phyloP scores from a whole-genome alignment of 768 basidiomycete species.

The Russula abietina region DNA sequence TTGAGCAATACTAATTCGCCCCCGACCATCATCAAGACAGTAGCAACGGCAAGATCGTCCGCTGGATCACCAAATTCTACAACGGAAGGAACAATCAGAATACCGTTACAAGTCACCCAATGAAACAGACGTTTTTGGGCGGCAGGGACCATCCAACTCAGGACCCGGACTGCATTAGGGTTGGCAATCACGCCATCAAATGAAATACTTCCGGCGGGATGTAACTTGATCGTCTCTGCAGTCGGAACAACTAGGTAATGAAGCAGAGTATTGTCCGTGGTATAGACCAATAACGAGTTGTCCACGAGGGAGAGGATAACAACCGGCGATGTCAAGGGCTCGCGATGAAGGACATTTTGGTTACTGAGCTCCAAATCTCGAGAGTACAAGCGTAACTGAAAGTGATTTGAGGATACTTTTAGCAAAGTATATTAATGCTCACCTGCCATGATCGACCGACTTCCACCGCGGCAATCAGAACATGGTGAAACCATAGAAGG shows the following conservation, averaged over 20 bases:
- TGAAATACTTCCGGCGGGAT: slow-evolving; percentile 90
- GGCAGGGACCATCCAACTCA: slow-evolving; percentile 96
- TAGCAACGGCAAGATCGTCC: slow-evolving; percentile 88
- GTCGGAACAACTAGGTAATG: slow-evolving; percentile 91
- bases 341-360: slow-evolving; percentile 77
- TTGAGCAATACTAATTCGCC: slow-evolving; percentile 84
- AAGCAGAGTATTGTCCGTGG: slow-evolving; percentile 84
- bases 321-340: slow-evolving; percentile 68
- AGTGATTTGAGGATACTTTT: slow-evolving; percentile 16
- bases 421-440: slow-evolving; percentile 23
- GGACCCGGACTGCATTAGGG: slow-evolving; percentile 76
- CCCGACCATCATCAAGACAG: slow-evolving; percentile 92
- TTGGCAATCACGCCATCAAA: slow-evolving; percentile 85
- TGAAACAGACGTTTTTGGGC: slow-evolving; percentile 78
- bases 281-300: slow-evolving; percentile 91
- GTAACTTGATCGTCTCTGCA: slow-evolving; percentile 73
- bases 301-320: slow-evolving; percentile 89
- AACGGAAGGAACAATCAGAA: slow-evolving; percentile 12
- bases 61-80: slow-evolving; percentile 90
- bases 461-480: slow-evolving; percentile 87
- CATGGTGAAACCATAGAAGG: slow-evolving; percentile 93
- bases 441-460: slow-evolving; percentile 74
- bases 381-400: slow-evolving; percentile 87
- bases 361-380: slow-evolving; percentile 83
- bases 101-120: neutral